These are phyloP conservation scores for Pyrenochaeta sp. DNA, from an alignment of 2,329 filamentous ascomycete genomes.

Conservation along the genomic window DNA sequence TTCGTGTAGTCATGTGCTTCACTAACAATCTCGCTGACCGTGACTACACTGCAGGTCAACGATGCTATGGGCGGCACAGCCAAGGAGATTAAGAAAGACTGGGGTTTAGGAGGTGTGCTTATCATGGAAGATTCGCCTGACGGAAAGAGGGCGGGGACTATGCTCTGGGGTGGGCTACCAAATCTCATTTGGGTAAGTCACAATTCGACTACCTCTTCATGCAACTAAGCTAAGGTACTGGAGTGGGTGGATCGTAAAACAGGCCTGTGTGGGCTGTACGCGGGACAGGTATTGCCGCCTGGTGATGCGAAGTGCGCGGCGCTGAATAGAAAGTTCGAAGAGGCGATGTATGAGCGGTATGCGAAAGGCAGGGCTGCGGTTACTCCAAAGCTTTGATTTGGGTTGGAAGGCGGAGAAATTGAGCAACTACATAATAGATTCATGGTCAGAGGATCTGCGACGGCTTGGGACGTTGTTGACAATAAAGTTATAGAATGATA, in stretches of 20 bases:
- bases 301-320: conserved; percentile 33
- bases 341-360: conserved; percentile 3
- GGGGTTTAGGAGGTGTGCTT: conserved; percentile 44
- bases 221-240: neutral
- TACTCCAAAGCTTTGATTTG: too few relatives aligned
- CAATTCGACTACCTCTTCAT: neutral
- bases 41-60: conserved; percentile 12
- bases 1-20: neutral
- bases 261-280: conserved; percentile 42
- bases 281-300: conserved; percentile 38
- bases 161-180: conserved; percentile 46
- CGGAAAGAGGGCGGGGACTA: conserved; percentile 36
- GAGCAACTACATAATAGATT: too few relatives aligned
- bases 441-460: too few relatives aligned
- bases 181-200: conserved; percentile 45
- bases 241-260: conserved; percentile 45
- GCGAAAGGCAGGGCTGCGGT: neutral
- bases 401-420: too few relatives aligned
- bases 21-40: neutral
- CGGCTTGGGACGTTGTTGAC: too few relatives aligned
- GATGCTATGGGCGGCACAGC: conserved; percentile 36
- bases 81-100: conserved; percentile 29
- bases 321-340: conserved; percentile 29
- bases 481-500: too few relatives aligned
- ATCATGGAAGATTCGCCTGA: conserved; percentile 24